A percentile compares a stretch with the other conserved stretches of the same genome.
phyloP scores from a whole-genome alignment of 1,139 yeast genomes.

The Keqinozyma sinolaborantium region DNA sequence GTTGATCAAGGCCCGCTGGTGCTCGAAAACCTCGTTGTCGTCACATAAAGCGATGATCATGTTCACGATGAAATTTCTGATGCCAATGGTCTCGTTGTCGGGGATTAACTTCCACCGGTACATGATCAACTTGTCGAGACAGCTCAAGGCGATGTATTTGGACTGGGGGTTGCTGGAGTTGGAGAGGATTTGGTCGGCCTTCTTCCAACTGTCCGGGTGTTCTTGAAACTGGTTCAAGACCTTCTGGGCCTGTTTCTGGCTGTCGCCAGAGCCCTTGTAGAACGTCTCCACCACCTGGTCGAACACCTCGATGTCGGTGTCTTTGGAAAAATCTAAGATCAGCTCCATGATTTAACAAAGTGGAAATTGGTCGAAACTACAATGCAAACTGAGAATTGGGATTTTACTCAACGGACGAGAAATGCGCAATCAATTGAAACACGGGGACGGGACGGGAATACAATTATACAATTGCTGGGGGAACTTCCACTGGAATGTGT shows the following conservation, averaged over 20 bases:
- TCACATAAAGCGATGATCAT: conserved; percentile 93
- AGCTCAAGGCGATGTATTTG: conserved; percentile 86
- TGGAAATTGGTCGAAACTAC: no score
- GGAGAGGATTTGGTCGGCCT: conserved; percentile 86
- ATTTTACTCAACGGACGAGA: no score
- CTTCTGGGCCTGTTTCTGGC: conserved; percentile 79
- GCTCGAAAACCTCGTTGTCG: conserved; percentile 69
- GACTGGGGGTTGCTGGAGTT: conserved; percentile 78
- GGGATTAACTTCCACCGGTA: conserved; percentile 95
- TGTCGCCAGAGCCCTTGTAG: conserved; percentile 76
- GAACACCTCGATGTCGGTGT: conserved; percentile 72
- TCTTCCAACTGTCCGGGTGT: conserved; percentile 93
- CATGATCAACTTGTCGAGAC: conserved; percentile 83
- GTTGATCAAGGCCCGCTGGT: conserved; percentile 80
- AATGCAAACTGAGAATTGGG: no score
- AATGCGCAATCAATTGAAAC: no score
- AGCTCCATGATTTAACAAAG: conserved; percentile 65
- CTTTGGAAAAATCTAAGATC: conserved; percentile 81
- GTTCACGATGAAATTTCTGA: conserved; percentile 83
- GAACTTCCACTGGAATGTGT: no score
- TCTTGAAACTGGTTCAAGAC: conserved; percentile 88
- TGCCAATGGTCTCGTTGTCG: conserved; percentile 79
- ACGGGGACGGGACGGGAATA: no score
- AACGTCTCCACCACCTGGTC: conserved; percentile 89
- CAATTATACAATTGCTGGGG: no score